phyloP scores from a whole-genome alignment of 495 filamentous ascomycete species.

The Melanomma pulvis-pyrius region DNA sequence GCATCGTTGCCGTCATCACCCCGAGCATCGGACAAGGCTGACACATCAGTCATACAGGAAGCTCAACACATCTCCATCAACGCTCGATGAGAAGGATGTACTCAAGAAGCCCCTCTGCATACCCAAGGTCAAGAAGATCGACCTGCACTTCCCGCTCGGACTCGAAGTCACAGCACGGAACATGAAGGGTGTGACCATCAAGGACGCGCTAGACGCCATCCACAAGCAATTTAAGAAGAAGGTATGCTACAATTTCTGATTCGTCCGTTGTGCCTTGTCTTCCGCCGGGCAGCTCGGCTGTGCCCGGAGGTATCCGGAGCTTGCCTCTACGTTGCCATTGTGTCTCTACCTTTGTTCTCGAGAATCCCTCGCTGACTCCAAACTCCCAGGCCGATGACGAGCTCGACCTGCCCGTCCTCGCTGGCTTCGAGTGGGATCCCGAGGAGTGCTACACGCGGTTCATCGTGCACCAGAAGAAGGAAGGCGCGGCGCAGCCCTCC shows the following conservation, averaged over 20 bases:
- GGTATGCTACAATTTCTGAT: conserved; percentile 52
- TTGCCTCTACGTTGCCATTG: neutral
- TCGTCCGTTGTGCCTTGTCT: neutral
- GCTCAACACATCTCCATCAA: conserved; percentile 79
- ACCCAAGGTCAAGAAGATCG: conserved; percentile 89
- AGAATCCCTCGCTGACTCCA: conserved; percentile 3
- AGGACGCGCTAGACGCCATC: conserved; percentile 91
- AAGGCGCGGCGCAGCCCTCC: conserved; percentile 55
- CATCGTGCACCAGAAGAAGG: conserved; percentile 80
- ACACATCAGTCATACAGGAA: conserved; percentile 60
- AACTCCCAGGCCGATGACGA: conserved; percentile 78
- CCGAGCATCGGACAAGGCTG: conserved; percentile 26
- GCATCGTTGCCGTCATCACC: neutral
- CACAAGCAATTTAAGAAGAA: conserved; percentile 94
- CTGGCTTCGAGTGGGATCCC: conserved; percentile 93
- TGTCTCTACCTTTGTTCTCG: neutral
- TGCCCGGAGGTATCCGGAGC: neutral
- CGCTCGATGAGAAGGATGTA: conserved; percentile 76
- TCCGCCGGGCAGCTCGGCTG: neutral
- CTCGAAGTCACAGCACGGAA: conserved; percentile 86
- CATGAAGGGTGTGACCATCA: conserved; percentile 89
- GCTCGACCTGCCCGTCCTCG: conserved; percentile 76
- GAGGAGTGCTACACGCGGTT: conserved; percentile 75
- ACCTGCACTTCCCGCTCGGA: conserved; percentile 86
- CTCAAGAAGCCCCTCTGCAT: conserved; percentile 78